phyloP scores from a whole-genome alignment of 345 rosid species.

The Carallia pectinifolia region DNA sequence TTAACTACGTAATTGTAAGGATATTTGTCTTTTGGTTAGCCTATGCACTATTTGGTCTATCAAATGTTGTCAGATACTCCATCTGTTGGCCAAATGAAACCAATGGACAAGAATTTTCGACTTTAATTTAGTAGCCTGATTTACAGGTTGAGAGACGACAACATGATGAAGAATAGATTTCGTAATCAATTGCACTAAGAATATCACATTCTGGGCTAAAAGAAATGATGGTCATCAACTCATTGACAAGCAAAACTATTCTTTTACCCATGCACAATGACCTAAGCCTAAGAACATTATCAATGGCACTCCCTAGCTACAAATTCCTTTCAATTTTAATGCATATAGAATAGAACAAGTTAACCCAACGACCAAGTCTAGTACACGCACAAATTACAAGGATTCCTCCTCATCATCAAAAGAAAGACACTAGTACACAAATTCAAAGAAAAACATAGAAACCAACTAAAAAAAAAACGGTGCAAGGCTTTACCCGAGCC shows the following conservation, averaged over 20 bases:
- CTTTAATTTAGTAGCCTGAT: too few relatives aligned
- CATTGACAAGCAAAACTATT: slow-evolving; percentile 14
- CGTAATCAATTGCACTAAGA: too few relatives aligned
- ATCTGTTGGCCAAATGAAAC: too few relatives aligned
- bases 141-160: too few relatives aligned
- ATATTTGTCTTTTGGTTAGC: too few relatives aligned
- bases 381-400: neutral
- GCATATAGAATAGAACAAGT: neutral
- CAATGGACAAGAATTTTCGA: too few relatives aligned
- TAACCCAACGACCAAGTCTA: neutral
- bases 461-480: slow-evolving; percentile 8
- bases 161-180: too few relatives aligned
- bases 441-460: neutral
- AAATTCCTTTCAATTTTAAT: neutral
- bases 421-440: neutral
- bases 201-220: neutral
- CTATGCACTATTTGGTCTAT: too few relatives aligned
- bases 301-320: neutral
- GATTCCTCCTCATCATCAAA: too few relatives aligned
- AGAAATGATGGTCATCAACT: neutral
- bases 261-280: slow-evolving; percentile 23
- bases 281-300: neutral
- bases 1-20: too few relatives aligned
- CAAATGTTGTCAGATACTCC: too few relatives aligned
- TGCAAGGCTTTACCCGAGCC: slow-evolving; percentile 34